Base-by-base conservation (phyloP, 495 filamentous ascomycete genomes). In the Penicillium maclennaniae region DNA sequence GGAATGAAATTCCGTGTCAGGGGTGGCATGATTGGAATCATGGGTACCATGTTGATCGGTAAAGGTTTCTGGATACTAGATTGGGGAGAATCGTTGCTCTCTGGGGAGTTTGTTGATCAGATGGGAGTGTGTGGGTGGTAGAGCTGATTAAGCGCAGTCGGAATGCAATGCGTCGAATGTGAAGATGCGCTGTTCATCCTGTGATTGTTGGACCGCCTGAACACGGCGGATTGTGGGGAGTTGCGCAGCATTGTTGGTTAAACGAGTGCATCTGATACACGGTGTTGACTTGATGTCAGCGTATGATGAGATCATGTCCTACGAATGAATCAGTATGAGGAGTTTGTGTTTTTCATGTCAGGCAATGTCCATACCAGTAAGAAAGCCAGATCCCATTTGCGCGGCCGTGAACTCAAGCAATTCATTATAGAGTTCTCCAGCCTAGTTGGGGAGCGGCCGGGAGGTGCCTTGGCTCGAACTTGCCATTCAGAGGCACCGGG, bases 241-340 rank as follows among this genome's bases (percentile, higher is more conserved):
- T 47, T 69, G 69, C 7, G 73, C 68, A 7, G 60, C 48, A n/a
- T 60, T 58, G 55, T 76, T 63, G 37, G 68, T 71, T 54, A 76
- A 59, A 4, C 61, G 62, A 26, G 56, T 60, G 59, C 74, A 77
- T 45, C 72, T 74, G 0, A 56, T 53, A 45, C 74, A 77, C 7
- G 65, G 59, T 4, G 67, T 69, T 41, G 71, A 66, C 38, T 71
- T 74, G 49, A 76, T 61, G 52, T 69, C 61, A 8, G 68, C 56
- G 46, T 77, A 77, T 21, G 74, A 70, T 39, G 66, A 61, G 8
- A 73, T 67, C 69, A 73, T 70, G 43, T 74, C 70, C 71, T 74
- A 47, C 4, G 8, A 23, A 17, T 6, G 7, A 36, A 28, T 39
- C 14, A 44, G 65, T 36, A 69, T 1, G 15, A 34, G 31, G 57